These are phyloP conservation scores for Candolleomyces eurysporus DNA, from an alignment of 768 basidiomycete species.

Conservation along the genomic window DNA sequence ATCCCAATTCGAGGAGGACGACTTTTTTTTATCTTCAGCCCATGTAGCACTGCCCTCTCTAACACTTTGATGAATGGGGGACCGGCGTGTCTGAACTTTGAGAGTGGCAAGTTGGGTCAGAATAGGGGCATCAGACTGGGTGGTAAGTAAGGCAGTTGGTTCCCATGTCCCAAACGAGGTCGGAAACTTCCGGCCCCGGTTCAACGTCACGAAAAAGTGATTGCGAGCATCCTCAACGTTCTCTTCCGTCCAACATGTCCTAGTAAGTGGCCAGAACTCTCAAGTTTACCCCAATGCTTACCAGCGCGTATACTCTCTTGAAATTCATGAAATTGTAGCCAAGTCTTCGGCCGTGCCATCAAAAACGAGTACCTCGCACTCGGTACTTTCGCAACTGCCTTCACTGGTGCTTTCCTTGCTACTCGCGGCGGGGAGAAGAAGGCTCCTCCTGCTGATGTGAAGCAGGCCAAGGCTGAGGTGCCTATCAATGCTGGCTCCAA, in stretches of 20 bases:
- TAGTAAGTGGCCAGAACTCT: slow-evolving; percentile 9
- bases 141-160: background rate
- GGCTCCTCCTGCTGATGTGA: slow-evolving; percentile 41
- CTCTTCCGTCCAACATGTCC: slow-evolving; percentile 13
- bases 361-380: slow-evolving; percentile 81
- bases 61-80: too few species aligned
- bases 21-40: too few species aligned
- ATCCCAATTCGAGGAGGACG: too few species aligned
- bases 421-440: slow-evolving; percentile 56
- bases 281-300: background rate
- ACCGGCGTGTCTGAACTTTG: too few species aligned
- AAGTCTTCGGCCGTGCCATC: slow-evolving; percentile 74
- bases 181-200: slow-evolving; percentile 8
- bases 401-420: slow-evolving; percentile 52
- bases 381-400: slow-evolving; percentile 57
- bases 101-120: too few species aligned
- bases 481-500: slow-evolving; percentile 65
- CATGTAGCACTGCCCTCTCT: too few species aligned
- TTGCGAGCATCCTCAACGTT: background rate
- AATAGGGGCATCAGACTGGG: background rate
- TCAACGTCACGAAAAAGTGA: slow-evolving; percentile 8
- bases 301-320: background rate
- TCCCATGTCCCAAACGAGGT: background rate
- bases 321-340: slow-evolving; percentile 37
- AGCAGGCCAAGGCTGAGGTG: slow-evolving; percentile 63